Evolutionary conservation across 108 stramenopile species (phyloP).

Genomic region (Aureococcus anophagefferens): DNA sequence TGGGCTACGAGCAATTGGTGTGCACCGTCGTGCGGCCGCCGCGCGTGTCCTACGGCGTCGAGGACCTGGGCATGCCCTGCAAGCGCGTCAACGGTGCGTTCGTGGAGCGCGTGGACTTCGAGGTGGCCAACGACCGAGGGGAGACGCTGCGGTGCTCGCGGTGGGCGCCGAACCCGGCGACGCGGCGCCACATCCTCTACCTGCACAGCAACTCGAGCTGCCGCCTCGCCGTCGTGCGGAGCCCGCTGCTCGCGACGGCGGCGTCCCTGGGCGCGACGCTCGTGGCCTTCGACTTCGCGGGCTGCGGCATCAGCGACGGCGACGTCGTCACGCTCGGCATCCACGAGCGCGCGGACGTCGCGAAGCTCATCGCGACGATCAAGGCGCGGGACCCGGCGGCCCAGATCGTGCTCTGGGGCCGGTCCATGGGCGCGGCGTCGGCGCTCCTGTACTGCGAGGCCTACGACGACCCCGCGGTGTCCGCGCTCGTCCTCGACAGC

Average conservation of each 20-base stretch:
- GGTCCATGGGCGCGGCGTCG: conserved; percentile 54
- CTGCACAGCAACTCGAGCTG: conserved; percentile 24
- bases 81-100: not conserved
- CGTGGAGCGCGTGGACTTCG: conserved; percentile 34
- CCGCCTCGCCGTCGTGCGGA: conserved; percentile 32
- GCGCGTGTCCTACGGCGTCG: conserved; percentile 24
- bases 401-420: conserved; percentile 48
- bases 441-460: conserved; percentile 42
- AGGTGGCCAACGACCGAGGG: conserved; percentile 28
- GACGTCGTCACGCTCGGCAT: conserved; percentile 47
- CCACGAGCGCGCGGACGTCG: conserved; percentile 47
- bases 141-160: conserved; percentile 19
- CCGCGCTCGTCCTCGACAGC: conserved; percentile 43
- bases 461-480: conserved; percentile 33
- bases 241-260: conserved; percentile 21
- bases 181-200: conserved; percentile 11
- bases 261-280: conserved; percentile 34
- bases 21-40: conserved; percentile 53
- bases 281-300: conserved; percentile 47
- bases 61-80: not conserved
- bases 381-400: conserved; percentile 13
- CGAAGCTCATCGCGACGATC: conserved; percentile 15
- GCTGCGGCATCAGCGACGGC: conserved; percentile 47
- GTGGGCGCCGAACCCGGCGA: conserved; percentile 16
- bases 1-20: conserved; percentile 27